Percentiles rank a stretch among this genome's conserved stretches.
Evolutionary conservation across 805 yeast species (phyloP).

Genomic region (Diddensiella santjacobensis): DNA sequence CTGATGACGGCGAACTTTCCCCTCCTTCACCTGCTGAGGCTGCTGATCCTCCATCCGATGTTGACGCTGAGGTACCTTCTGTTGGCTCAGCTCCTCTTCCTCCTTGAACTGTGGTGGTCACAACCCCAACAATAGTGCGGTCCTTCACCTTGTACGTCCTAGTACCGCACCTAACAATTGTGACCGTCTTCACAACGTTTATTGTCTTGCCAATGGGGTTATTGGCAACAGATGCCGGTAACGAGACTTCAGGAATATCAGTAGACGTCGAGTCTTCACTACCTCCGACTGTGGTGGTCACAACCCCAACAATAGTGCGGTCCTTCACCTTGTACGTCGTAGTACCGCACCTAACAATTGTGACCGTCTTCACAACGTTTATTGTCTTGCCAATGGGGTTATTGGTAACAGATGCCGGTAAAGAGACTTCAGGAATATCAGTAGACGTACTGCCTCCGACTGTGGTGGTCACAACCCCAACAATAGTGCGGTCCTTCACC

Average conservation of each 20-base stretch:
- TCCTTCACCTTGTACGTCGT: neutral
- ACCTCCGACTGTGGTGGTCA: too few species aligned
- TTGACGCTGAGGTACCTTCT: too few species aligned
- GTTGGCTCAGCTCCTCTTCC: too few species aligned
- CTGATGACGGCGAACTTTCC: too few species aligned
- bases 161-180: neutral
- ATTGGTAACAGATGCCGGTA: neutral
- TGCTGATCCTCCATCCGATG: too few species aligned
- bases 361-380: neutral
- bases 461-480: neutral
- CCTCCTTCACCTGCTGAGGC: too few species aligned
- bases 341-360: neutral
- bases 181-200: neutral
- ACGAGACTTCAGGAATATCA: too few species aligned
- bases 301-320: neutral
- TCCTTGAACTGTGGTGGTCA: too few species aligned
- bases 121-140: neutral
- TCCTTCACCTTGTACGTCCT: neutral
- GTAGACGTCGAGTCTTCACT: too few species aligned
- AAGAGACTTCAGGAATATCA: neutral
- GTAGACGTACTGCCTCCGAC: neutral
- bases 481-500: neutral
- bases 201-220: neutral
- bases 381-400: neutral
- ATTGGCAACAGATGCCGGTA: too few species aligned